These are phyloP conservation scores for Globisporangium camurandrum DNA, from an alignment of 352 stramenopile species.

Conservation along the genomic window DNA sequence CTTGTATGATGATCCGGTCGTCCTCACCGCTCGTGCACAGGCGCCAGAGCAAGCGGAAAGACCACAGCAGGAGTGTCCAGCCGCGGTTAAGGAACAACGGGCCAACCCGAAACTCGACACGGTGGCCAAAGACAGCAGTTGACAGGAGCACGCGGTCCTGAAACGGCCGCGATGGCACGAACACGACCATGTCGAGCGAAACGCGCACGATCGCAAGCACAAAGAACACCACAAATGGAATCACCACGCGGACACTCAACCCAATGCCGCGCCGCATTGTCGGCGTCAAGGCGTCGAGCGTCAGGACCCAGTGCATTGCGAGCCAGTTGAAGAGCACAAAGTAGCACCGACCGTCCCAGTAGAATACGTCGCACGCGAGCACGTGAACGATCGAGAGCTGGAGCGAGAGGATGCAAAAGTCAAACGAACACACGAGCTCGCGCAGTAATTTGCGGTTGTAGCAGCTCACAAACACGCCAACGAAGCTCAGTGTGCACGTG, in stretches of 20 bases:
- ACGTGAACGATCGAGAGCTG: conserved; percentile 15
- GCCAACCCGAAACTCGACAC: neutral
- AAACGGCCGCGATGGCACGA: neutral
- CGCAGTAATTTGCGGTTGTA: conserved; percentile 3
- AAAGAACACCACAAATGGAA: neutral
- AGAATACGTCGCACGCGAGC: conserved; percentile 18
- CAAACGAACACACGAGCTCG: conserved; percentile 9
- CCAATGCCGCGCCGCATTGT: conserved; percentile 3
- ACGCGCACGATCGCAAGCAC: neutral
- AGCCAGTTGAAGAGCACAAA: conserved; percentile 9
- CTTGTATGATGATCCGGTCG: conserved; percentile 5
- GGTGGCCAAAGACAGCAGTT: neutral
- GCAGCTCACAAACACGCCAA: neutral
- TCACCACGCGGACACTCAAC: conserved; percentile 2
- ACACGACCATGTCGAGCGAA: conserved; percentile 4
- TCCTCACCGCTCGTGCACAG: conserved; percentile 3
- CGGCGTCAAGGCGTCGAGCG: conserved; percentile 19
- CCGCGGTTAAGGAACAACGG: conserved; percentile 6
- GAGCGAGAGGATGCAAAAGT: too few relatives aligned
- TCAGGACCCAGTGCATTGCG: conserved; percentile 16
- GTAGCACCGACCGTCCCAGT: conserved; percentile 12
- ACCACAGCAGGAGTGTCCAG: conserved; percentile 9
- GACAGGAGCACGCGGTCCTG: conserved; percentile 4
- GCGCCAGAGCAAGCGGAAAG: conserved; percentile 1
- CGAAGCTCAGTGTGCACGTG: conserved; percentile 1